Base-by-base conservation (phyloP, 2,329 filamentous ascomycete genomes). In the Colletotrichum tanaceti region DNA sequence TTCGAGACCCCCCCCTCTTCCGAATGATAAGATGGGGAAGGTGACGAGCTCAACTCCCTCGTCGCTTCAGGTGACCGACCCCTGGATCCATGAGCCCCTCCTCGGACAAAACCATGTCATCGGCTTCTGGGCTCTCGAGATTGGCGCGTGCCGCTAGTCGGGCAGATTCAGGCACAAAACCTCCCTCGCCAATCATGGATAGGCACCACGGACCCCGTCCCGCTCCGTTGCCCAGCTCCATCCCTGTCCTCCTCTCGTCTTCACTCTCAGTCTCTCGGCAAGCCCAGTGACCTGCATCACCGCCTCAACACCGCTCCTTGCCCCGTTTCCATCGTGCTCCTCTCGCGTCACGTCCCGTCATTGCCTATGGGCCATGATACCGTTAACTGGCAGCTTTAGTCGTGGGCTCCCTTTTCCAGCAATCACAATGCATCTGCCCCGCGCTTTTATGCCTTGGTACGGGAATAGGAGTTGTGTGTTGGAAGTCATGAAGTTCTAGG, bases 81-180 rank as follows among this genome's bases (percentile, higher is more conserved):
- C 22, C 22, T 43, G 11, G 63, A 55, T 39, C 39, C 39, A n/a
- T 41, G 38, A 43, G 35, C 44, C 63, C 57, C 57, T 60, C 62
- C 57, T 55, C 38, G 47, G 54, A 50, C 62, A 47, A 60, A 66
- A 60, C 44, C 63, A 52, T 41, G 66, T 61, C 49, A 43, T 57
- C 49, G 20, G 55, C 66, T 50, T 61, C 43, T 16, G 20, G 14
- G 13, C 54, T 49, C 22, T 55, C 55, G 54, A 69, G 66, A 69
- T 69, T 69, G 62, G 62, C 66, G 44, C 32, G 57, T 66, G 66
- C 66, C 64, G 63, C 66, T 69, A 69, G 66, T 69, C 66, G 66
- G 66, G 66, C 66, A 69, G 57, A 69, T 65, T 69, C 66, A 69
- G 66, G 66, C 66, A 69, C 66, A 66, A 69, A 65, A 61, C 20